Percentiles rank a stretch among this genome's conserved stretches.
Evolutionary conservation across 2,329 filamentous ascomycete genomes (phyloP).

Genomic region (Cytospora mali): DNA sequence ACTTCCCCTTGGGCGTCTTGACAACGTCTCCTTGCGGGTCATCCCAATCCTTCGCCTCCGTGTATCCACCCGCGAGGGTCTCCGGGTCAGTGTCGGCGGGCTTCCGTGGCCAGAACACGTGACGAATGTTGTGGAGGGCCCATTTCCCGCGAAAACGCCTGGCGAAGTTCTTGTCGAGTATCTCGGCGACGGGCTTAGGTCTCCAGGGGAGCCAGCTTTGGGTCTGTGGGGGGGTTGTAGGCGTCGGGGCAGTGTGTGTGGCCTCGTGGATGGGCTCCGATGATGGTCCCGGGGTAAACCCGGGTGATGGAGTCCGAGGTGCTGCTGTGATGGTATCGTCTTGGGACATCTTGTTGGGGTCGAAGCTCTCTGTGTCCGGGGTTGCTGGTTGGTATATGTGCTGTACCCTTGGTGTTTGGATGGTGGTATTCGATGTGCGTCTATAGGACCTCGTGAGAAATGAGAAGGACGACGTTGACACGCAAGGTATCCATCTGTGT

Average conservation of each 20-base stretch:
- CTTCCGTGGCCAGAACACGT: not conserved
- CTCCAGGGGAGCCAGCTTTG: not conserved
- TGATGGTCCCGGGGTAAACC: not conserved
- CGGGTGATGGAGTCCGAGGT: not conserved
- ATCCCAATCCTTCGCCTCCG: not conserved
- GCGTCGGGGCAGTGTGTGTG: not conserved
- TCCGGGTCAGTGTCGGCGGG: not conserved
- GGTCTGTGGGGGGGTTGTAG: not conserved
- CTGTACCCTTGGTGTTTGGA: not conserved
- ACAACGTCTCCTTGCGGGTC: slow-evolving; percentile 1
- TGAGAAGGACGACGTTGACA: too few species aligned
- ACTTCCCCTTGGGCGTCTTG: slow-evolving; percentile 26
- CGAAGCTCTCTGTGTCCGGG: not conserved
- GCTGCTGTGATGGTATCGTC: not conserved
- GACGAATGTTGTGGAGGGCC: not conserved
- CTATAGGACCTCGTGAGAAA: too few species aligned
- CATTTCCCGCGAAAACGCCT: not conserved
- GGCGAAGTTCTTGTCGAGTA: not conserved
- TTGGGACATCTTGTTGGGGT: not conserved
- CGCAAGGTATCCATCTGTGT: too few species aligned
- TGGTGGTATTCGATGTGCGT: too few species aligned
- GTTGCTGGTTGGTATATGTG: not conserved
- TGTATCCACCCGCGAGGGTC: not conserved
- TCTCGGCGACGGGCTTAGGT: not conserved
- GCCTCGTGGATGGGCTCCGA: not conserved